These are phyloP conservation scores for Fusarium chlamydosporum DNA, from an alignment of 2,329 filamentous ascomycete genomes.

Conservation along the genomic window DNA sequence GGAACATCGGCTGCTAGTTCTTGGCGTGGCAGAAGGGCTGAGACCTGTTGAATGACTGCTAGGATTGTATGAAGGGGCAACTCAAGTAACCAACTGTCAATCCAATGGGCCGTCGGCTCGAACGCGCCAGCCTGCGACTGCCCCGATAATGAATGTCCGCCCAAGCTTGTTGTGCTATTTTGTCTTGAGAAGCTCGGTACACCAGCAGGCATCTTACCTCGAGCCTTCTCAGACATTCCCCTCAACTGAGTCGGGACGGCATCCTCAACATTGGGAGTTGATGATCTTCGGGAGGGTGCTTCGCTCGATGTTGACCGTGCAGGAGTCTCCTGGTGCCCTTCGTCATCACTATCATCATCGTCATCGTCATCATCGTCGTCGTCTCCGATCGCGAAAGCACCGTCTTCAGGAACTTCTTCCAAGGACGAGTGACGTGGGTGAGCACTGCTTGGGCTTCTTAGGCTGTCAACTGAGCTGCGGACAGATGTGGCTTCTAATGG, in stretches of 20 bases:
- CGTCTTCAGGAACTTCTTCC: conserved; percentile 70
- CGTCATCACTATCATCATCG: conserved; percentile 70
- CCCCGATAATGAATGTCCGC: conserved; percentile 71
- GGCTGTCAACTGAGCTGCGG: conserved; percentile 76
- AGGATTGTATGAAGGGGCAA: conserved; percentile 89
- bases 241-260: conserved; percentile 85
- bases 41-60: conserved; percentile 78
- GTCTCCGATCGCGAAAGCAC: conserved; percentile 89
- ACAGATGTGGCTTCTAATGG: conserved; percentile 64
- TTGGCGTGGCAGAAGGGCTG: conserved; percentile 69
- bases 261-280: conserved; percentile 78
- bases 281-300: conserved; percentile 75
- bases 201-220: conserved; percentile 93
- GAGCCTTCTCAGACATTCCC: conserved; percentile 96
- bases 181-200: conserved; percentile 87
- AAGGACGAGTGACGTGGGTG: conserved; percentile 49
- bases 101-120: conserved; percentile 85
- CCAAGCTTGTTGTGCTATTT: conserved; percentile 87
- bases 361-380: conserved; percentile 77
- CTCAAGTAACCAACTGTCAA: conserved; percentile 94
- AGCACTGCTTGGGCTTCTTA: conserved; percentile 69
- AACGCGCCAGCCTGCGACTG: conserved; percentile 74
- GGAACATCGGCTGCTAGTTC: conserved; percentile 60
- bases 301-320: conserved; percentile 75
- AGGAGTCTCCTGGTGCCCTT: conserved; percentile 67